A percentile compares a stretch with the other conserved stretches of the same genome.
Evolutionary conservation across 164 flowering plant genomes (phyloP).

Genomic region (Berberis vulgaris): DNA sequence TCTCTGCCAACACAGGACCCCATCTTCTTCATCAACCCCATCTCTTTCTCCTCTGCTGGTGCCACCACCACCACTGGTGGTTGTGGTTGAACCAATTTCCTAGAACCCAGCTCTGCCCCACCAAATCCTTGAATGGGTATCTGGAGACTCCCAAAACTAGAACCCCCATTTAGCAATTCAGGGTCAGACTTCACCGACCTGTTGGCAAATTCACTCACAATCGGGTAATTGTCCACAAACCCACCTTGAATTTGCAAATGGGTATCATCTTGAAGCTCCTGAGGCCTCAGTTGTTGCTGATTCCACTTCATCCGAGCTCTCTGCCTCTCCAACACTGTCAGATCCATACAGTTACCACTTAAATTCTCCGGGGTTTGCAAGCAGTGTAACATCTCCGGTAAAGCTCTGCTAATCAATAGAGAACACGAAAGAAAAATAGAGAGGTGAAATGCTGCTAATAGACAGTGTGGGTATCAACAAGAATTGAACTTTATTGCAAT

Average conservation of each 20-base stretch:
- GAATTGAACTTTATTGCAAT: too few relatives aligned
- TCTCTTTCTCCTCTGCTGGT: constrained; percentile 7
- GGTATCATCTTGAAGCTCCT: constrained; percentile 15
- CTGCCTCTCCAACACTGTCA: constrained; percentile 57
- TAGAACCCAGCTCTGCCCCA: not conserved
- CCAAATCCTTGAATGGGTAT: not conserved
- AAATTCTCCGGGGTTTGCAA: constrained; percentile 29
- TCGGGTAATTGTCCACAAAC: constrained; percentile 12
- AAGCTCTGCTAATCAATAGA: too few relatives aligned
- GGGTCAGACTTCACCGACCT: constrained; percentile 42
- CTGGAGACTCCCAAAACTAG: constrained; percentile 21
- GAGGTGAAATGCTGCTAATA: too few relatives aligned
- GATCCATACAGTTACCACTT: constrained; percentile 26
- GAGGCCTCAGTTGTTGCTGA: constrained; percentile 12
- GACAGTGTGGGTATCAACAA: too few relatives aligned
- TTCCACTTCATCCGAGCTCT: constrained; percentile 50
- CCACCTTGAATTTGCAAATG: constrained; percentile 25
- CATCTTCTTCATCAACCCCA: constrained; percentile 1
- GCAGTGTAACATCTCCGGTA: too few relatives aligned
- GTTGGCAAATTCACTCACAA: constrained; percentile 2
- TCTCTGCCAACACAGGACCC: constrained; percentile 23
- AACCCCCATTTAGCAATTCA: constrained; percentile 33
- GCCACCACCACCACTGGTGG: constrained; percentile 16
- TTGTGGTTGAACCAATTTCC: constrained; percentile 17
- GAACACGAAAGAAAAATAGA: too few relatives aligned